Percentiles rank a stretch among this genome's conserved stretches.
phyloP scores from a whole-genome alignment of 108 stramenopile species.

The Cyclotella sp. region DNA sequence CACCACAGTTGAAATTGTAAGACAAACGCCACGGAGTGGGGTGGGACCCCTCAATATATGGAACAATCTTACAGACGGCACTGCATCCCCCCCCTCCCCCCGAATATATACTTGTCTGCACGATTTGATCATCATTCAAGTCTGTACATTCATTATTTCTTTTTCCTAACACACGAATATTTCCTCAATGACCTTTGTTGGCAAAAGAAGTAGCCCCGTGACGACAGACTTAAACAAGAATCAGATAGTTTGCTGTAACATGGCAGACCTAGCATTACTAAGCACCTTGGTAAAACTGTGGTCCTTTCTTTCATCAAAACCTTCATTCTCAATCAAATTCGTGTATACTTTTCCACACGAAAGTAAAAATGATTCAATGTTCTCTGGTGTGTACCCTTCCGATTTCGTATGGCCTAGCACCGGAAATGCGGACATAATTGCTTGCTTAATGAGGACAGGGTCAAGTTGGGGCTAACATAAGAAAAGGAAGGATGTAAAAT shows the following conservation, averaged over 20 bases:
- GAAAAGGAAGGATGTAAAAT: neutral
- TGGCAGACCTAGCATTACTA: slow-evolving; percentile 11
- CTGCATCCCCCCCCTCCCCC: too few species aligned
- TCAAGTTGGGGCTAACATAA: slow-evolving; percentile 11
- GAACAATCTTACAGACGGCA: too few species aligned
- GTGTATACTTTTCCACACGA: slow-evolving; percentile 4
- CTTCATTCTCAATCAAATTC: slow-evolving; percentile 17
- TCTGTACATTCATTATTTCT: too few species aligned
- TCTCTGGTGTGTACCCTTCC: slow-evolving; percentile 14
- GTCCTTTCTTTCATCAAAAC: slow-evolving; percentile 20
- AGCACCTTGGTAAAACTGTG: slow-evolving; percentile 6
- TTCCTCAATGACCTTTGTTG: too few species aligned
- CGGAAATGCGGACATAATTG: slow-evolving; percentile 16
- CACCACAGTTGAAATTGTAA: too few species aligned
- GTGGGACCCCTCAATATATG: too few species aligned
- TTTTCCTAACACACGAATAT: too few species aligned
- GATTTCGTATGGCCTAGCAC: slow-evolving; percentile 12
- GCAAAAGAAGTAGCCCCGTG: too few species aligned
- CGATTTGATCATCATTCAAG: too few species aligned
- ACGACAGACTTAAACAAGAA: too few species aligned
- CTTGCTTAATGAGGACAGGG: slow-evolving; percentile 2
- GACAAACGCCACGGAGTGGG: too few species aligned
- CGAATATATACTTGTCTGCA: too few species aligned
- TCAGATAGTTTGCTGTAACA: slow-evolving; percentile 3
- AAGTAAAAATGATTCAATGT: slow-evolving; percentile 20